These are phyloP conservation scores for Penicillium thymicola DNA, from an alignment of 2,329 filamentous ascomycete genomes.

Conservation along the genomic window DNA sequence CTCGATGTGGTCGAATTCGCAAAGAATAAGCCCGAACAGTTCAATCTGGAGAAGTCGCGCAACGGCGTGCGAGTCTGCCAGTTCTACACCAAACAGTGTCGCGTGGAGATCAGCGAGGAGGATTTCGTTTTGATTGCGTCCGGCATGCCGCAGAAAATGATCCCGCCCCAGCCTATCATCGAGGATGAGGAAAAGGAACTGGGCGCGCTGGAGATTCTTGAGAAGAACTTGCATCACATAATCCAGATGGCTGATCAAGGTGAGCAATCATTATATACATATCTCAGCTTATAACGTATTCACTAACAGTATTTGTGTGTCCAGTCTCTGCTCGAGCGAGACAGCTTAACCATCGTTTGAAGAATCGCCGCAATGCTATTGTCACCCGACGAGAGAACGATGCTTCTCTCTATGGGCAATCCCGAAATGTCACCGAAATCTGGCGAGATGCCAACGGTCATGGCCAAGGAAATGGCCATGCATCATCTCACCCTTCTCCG, in stretches of 20 bases:
- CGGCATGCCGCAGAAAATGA: conserved; percentile 77
- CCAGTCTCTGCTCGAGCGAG: conserved; percentile 66
- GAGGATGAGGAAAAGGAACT: conserved; percentile 85
- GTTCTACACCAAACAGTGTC: conserved; percentile 75
- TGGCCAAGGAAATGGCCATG: conserved; percentile 27
- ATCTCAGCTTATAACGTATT: background rate
- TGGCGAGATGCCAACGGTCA: conserved; percentile 37
- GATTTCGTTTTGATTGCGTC: conserved; percentile 82
- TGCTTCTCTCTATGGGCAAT: conserved; percentile 31
- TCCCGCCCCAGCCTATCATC: conserved; percentile 73
- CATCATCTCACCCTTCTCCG: conserved; percentile 43
- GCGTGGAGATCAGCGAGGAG: conserved; percentile 82
- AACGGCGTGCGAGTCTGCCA: conserved; percentile 72
- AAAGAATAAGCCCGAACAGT: conserved; percentile 73
- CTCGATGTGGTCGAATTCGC: conserved; percentile 83
- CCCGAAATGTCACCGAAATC: conserved; percentile 35
- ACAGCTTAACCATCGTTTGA: conserved; percentile 77
- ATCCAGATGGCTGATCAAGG: conserved; percentile 78
- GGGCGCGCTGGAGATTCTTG: conserved; percentile 77
- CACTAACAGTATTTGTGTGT: background rate
- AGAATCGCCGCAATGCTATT: conserved; percentile 71
- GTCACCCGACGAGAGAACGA: conserved; percentile 58
- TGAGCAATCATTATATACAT: conserved; percentile 29
- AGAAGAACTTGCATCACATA: conserved; percentile 71
- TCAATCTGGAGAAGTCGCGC: conserved; percentile 65